Evolutionary conservation across 441 rosid genomes (phyloP), one percentile per base, ranked within the genome.

Genomic region (Brassica balearica): DNA sequence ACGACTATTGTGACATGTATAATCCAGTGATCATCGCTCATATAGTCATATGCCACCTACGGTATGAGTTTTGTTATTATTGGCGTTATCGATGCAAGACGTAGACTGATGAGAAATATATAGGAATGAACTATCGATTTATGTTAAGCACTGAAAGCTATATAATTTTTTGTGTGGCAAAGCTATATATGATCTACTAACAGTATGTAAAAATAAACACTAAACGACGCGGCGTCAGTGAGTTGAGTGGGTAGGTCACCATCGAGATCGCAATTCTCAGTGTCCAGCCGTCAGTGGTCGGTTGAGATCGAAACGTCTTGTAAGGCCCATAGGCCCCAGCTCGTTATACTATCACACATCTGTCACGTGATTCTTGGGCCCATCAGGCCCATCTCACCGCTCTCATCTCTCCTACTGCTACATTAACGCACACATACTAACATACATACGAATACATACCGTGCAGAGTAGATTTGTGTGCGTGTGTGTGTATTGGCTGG

Each of bases 1-100:
- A 72, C 77, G 4, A 59, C 61, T 61, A 73, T 51, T 68, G 70
- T 73, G 77, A 79, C 74, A 61, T 61, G 60, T 68, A 60, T 48
- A 34, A 51, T 51, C 8, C 60, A 65, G 29, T 67, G 69, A 10
- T 59, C 59, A 72, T 78, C 34, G 64, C 59, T 53, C 46, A 23
- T 51, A 32, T 65, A 19, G 68, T 23, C 53, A 72, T 6, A 69
- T 25, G 29, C 29, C 3, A 4, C 29, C 19, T 19, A 19, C 19
- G 19, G 19, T 19, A 2, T 59, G 43, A 12, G 19, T 71, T 38
- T 58, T 59, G 23, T 59, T 69, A 55, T 17, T 69, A 25, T 25
- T 68, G 61, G 9, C 46, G 43, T 69, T 25, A 23, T 22, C 38
- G 23, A 32, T 48, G 43, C 56, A 48, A 48, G 74, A 70, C 71